These are phyloP conservation scores for Ustilago sp. DNA, from an alignment of 1,284 basidiomycete species.

Conservation along the genomic window DNA sequence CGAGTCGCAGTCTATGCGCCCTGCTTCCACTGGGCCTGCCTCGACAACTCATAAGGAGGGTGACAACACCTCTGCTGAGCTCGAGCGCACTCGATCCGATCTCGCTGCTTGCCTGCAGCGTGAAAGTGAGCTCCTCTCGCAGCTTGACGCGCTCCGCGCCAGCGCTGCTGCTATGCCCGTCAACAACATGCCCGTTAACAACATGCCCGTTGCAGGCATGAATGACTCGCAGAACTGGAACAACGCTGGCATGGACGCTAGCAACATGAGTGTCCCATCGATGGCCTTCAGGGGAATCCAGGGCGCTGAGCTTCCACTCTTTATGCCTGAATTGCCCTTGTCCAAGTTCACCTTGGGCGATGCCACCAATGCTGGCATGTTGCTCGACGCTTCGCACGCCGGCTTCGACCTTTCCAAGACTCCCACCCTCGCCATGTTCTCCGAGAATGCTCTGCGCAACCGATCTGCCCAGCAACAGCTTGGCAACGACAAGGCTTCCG, in stretches of 20 bases:
- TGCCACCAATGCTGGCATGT: constrained; percentile 10
- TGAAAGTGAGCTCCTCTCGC: constrained; percentile 21
- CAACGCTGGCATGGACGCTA: constrained; percentile 7
- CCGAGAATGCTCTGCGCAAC: constrained; percentile 35
- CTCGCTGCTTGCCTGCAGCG: constrained; percentile 37
- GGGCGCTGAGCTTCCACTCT: constrained; percentile 46
- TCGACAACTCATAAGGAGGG: neutral
- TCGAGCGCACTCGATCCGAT: constrained; percentile 42
- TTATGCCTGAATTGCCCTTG: constrained; percentile 42
- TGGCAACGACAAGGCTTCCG: constrained; percentile 15
- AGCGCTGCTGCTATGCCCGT: constrained; percentile 12
- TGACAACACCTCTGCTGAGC: constrained; percentile 25
- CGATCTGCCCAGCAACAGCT: constrained; percentile 23
- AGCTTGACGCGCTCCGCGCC: constrained; percentile 36
- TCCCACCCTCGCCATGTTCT: constrained; percentile 47
- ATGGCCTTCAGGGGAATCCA: constrained; percentile 37
- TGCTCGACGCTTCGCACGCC: constrained; percentile 26
- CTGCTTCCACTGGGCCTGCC: constrained; percentile 5
- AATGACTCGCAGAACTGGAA: constrained; percentile 13
- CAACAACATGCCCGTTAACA: constrained; percentile 17
- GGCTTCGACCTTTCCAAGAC: constrained; percentile 46
- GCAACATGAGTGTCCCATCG: constrained; percentile 11
- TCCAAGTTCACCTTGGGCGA: constrained; percentile 38
- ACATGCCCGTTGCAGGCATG: constrained; percentile 12
- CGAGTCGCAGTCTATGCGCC: constrained; percentile 9